phyloP scores from a whole-genome alignment of 768 basidiomycete species.

The Russula compacta region DNA sequence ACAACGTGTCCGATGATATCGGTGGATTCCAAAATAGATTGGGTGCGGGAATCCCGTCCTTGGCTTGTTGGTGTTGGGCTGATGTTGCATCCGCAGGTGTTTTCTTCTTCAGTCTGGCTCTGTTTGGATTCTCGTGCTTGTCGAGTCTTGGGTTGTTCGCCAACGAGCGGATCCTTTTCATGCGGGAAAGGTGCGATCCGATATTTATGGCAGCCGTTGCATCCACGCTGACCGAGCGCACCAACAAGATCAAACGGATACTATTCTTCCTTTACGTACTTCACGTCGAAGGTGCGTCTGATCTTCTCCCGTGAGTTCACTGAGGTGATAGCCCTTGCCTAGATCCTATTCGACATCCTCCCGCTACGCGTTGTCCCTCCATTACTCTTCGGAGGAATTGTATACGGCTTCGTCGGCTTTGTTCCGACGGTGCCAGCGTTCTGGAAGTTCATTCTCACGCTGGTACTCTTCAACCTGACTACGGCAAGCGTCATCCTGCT shows the following conservation, averaged over 20 bases:
- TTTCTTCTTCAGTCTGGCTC: conserved; percentile 94
- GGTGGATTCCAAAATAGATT: conserved; percentile 95
- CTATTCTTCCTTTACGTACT: conserved; percentile 95
- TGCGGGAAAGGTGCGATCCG: conserved; percentile 78
- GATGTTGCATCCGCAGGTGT: conserved; percentile 41
- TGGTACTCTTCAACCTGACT: conserved; percentile 94
- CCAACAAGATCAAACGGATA: conserved; percentile 82
- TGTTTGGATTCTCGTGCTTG: conserved; percentile 95
- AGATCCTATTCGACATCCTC: conserved; percentile 94
- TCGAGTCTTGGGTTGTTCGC: conserved; percentile 92
- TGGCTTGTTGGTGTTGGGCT: neutral
- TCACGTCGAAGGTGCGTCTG: conserved; percentile 70
- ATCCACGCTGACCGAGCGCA: neutral
- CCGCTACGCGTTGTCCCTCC: conserved; percentile 93
- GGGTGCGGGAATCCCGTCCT: conserved; percentile 34
- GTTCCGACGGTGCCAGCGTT: conserved; percentile 84
- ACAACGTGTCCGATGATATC: conserved; percentile 86
- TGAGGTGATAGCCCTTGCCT: neutral
- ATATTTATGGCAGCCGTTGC: neutral
- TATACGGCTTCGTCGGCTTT: conserved; percentile 90
- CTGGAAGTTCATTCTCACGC: conserved; percentile 97
- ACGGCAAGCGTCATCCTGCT: conserved; percentile 88
- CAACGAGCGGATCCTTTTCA: conserved; percentile 91
- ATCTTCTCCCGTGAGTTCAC: neutral
- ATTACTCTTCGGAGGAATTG: conserved; percentile 89